A percentile compares a stretch with the other conserved stretches of the same genome.
Evolutionary conservation across 345 rosid genomes (phyloP).

Genomic region (Anacardium occidentale): DNA sequence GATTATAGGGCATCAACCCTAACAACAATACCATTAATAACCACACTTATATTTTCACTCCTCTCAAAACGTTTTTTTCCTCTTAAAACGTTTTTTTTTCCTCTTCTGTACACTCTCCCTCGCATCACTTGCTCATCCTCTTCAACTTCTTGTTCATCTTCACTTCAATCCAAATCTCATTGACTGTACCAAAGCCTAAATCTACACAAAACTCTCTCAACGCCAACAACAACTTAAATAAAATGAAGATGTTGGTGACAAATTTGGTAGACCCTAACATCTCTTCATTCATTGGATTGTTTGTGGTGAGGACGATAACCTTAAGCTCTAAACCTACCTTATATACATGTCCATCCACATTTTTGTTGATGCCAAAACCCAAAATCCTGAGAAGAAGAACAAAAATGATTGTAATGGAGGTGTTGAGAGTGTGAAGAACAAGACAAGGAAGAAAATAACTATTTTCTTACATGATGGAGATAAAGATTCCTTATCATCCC

Average conservation of each 20-base stretch:
- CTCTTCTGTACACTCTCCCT: constrained; percentile 40
- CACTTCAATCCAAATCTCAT: constrained; percentile 69
- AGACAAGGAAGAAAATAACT: too few relatives aligned
- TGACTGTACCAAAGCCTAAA: constrained; percentile 70
- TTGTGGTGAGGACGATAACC: constrained; percentile 84
- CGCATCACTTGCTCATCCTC: constrained; percentile 37
- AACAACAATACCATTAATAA: constrained; percentile 28
- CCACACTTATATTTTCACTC: constrained; percentile 42
- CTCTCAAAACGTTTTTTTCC: constrained; percentile 37
- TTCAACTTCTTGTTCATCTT: constrained; percentile 18
- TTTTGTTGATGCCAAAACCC: constrained; percentile 65
- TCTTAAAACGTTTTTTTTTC: constrained; percentile 31
- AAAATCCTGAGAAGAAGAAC: constrained; percentile 39
- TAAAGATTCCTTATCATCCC: too few relatives aligned
- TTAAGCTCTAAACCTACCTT: constrained; percentile 67
- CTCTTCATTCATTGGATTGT: constrained; percentile 85
- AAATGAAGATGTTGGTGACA: neutral
- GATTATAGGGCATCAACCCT: too few relatives aligned
- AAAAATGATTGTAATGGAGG: constrained; percentile 20
- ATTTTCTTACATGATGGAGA: too few relatives aligned
- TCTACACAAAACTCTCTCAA: constrained; percentile 9
- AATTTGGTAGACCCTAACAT: constrained; percentile 34
- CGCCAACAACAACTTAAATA: neutral
- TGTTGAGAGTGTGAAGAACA: neutral
- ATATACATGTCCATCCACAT: constrained; percentile 55